Base-by-base conservation (phyloP, 257 asterid genomes). In the Fraxinus pennsylvanica region DNA sequence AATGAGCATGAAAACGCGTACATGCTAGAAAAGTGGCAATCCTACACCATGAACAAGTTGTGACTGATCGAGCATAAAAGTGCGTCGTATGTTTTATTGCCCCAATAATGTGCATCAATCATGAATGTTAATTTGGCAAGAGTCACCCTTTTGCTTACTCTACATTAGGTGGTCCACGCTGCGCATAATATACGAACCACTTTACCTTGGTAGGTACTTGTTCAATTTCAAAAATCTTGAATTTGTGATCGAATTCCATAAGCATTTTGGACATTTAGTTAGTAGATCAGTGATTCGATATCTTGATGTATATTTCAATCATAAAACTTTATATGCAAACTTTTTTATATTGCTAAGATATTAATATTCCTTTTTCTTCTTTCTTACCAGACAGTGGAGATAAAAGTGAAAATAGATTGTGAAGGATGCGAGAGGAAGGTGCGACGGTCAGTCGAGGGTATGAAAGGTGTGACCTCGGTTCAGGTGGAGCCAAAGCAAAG, bases 371-470 rank as follows among this genome's bases (percentile, higher is more conserved):
- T 4, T 47, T 38, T 71, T 30, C 8, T 9, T 45, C 29, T 38
- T 3, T 15, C 10, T 32, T 30, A 71, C 21, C 86, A 93, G 99
- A 96, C 97, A 1, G 98, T 96, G 80, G 98, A 93, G 87, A 86
- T 95, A 33, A 95, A 93, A 81, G 95, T 95, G 80, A 95, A 95
- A 81, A 95, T 95, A 25, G 99, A 95, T 2, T 95, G 99, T 74
- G 98, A 95, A 85, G 98, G 99, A 2, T 95, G 99, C 30, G 99
- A 90, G 87, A 85, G 97, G 79, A 93, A 88, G 73, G 98, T 92
- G 71, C 81, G 94, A 45, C 86, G 90, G 75, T 91, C 99, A 0
- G 97, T 95, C 0, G 97, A 91, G 61, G 99, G 99, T 29, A 95
- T 95, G 99, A 93, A 90, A 84, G 99, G 99, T 3, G 98, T 96